Evolutionary conservation across 192 early-diverging fungal species (phyloP).

Genomic region (Linnemannia zychae): DNA sequence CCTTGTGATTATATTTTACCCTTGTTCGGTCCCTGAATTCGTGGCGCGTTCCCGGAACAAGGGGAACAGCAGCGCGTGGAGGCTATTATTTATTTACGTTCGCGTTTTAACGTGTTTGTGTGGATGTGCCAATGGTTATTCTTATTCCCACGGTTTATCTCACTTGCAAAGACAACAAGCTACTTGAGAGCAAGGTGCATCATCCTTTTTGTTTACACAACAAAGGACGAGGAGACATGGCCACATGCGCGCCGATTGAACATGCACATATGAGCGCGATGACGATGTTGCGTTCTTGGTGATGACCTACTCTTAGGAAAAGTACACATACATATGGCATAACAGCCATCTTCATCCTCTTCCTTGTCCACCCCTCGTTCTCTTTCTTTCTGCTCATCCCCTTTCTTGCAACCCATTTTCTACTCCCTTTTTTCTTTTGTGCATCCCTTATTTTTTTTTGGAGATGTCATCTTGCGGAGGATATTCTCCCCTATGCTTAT

Average conservation of each 20-base stretch:
- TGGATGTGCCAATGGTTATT: not conserved
- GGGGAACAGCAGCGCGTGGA: not conserved
- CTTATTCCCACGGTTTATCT: not conserved
- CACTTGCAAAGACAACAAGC: too few species aligned
- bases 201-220: too few species aligned
- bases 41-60: constrained; percentile 6
- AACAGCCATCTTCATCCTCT: not conserved
- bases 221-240: not conserved
- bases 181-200: too few species aligned
- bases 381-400: not conserved
- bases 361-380: not conserved
- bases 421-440: not conserved
- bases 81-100: too few species aligned
- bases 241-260: not conserved
- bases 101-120: too few species aligned
- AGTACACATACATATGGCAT: not conserved
- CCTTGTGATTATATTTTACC: not conserved
- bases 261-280: not conserved
- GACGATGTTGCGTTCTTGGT: not conserved
- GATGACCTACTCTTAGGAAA: constrained; percentile 9
- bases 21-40: constrained; percentile 7
- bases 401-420: not conserved
- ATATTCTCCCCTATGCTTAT: too few species aligned
- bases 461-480: too few species aligned
- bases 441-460: too few species aligned